Percentiles rank a stretch among this genome's conserved stretches.
These are phyloP conservation scores for Hypoxylon sp. DNA, from an alignment of 2,329 filamentous ascomycete genomes.

Conservation along the genomic window DNA sequence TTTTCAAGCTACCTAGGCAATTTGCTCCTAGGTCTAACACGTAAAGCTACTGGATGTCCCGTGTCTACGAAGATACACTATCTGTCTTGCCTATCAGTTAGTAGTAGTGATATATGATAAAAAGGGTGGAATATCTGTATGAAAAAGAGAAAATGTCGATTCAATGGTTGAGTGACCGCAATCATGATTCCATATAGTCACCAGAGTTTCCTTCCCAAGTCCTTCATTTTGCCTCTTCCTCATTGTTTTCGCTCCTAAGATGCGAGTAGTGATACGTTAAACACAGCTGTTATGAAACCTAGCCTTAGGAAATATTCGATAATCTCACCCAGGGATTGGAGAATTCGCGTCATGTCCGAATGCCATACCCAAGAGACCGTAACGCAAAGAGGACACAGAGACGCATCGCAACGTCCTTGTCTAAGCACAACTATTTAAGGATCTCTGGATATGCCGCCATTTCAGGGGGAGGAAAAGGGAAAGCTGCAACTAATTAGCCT, in stretches of 20 bases:
- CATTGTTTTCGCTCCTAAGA: neutral
- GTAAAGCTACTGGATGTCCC: too few species aligned
- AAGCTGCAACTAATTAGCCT: too few species aligned
- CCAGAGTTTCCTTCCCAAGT: too few species aligned
- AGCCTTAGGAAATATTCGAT: neutral
- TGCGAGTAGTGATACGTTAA: neutral
- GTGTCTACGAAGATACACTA: too few species aligned
- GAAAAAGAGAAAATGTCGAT: neutral
- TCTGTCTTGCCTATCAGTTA: too few species aligned
- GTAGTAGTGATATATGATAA: too few species aligned
- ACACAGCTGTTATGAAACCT: neutral
- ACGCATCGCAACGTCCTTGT: neutral
- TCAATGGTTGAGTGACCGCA: neutral
- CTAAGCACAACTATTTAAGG: neutral
- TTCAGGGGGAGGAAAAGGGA: neutral
- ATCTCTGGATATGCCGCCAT: neutral
- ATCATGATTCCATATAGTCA: neutral
- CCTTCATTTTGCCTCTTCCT: neutral
- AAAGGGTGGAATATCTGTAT: too few species aligned
- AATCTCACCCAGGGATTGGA: neutral
- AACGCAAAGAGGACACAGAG: neutral
- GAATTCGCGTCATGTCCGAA: neutral
- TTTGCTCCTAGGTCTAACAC: too few species aligned
- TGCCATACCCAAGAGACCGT: neutral
- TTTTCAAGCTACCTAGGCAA: too few species aligned